Conservation (phyloP, 345 rosid genomes). For the Turritis glabra region DNA sequence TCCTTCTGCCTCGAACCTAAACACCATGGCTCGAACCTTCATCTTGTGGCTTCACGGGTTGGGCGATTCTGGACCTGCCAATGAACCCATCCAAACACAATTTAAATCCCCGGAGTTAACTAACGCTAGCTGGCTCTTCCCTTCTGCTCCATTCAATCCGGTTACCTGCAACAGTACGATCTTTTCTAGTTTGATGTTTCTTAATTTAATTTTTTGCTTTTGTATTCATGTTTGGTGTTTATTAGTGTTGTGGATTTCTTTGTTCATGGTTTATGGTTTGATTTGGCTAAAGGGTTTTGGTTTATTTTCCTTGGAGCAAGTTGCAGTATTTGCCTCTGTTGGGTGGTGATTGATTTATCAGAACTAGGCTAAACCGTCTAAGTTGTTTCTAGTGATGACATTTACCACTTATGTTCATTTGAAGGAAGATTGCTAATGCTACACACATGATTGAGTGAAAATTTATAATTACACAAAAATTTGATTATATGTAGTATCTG, state of each 20-base stretch:
- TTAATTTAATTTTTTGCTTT: not conserved
- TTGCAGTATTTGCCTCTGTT: not conserved
- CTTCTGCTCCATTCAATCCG: constrained; percentile 63
- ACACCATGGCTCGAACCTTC: constrained; percentile 58
- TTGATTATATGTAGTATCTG: not conserved
- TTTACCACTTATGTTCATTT: not conserved
- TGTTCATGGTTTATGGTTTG: not conserved
- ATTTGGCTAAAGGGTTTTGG: not conserved
- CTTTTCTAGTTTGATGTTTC: too few species aligned
- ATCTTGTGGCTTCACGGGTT: constrained; percentile 77
- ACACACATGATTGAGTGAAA: not conserved
- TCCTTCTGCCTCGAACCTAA: constrained; percentile 27
- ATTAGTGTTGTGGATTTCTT: not conserved
- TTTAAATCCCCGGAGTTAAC: constrained; percentile 42
- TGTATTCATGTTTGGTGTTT: not conserved
- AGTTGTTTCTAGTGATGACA: not conserved
- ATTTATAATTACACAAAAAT: not conserved
- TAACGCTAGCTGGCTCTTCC: constrained; percentile 65
- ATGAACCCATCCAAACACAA: constrained; percentile 58
- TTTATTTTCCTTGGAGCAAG: not conserved
- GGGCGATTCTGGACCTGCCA: constrained; percentile 82
- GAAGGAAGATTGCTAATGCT: not conserved
- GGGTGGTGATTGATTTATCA: not conserved
- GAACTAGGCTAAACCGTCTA: not conserved
- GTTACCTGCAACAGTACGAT: constrained; percentile 63